These are phyloP conservation scores for Lichtheimia hyalospora DNA, from an alignment of 371 early-diverging fungal species.

Conservation along the genomic window DNA sequence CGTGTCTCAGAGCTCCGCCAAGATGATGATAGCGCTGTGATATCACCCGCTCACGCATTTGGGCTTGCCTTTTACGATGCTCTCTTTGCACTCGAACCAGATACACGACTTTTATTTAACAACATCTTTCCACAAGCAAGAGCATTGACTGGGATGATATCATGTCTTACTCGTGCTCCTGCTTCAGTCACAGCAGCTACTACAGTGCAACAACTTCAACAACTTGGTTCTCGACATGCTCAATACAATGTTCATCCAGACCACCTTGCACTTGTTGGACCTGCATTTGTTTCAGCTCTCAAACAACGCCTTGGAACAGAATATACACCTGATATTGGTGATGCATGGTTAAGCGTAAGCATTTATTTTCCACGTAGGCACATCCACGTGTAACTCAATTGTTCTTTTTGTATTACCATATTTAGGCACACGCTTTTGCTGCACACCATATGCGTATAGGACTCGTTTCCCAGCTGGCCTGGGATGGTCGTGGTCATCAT, in stretches of 20 bases:
- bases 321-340: conserved; percentile 35
- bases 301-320: conserved; percentile 34
- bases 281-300: conserved; percentile 39
- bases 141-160: conserved; percentile 47
- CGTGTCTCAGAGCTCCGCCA: conserved; percentile 32
- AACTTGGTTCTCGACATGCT: conserved; percentile 40
- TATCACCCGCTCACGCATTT: conserved; percentile 46
- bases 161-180: conserved; percentile 37
- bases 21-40: conserved; percentile 23
- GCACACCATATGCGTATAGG: conserved; percentile 40
- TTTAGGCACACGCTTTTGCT: conserved; percentile 35
- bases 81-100: conserved; percentile 32
- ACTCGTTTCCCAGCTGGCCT: conserved; percentile 36
- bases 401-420: too few relatives aligned
- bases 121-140: conserved; percentile 46
- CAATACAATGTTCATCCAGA: conserved; percentile 36
- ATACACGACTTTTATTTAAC: conserved; percentile 21
- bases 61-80: conserved; percentile 43
- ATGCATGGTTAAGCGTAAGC: conserved; percentile 42
- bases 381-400: too few relatives aligned
- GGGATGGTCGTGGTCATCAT: conserved; percentile 9
- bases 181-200: conserved; percentile 16
- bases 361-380: conserved; percentile 2
- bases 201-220: conserved; percentile 6
- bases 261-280: conserved; percentile 32